Evolutionary conservation across 805 yeast species (phyloP), one percentile per base, ranked within the genome.

Genomic region (Priceomyces carsonii): DNA sequence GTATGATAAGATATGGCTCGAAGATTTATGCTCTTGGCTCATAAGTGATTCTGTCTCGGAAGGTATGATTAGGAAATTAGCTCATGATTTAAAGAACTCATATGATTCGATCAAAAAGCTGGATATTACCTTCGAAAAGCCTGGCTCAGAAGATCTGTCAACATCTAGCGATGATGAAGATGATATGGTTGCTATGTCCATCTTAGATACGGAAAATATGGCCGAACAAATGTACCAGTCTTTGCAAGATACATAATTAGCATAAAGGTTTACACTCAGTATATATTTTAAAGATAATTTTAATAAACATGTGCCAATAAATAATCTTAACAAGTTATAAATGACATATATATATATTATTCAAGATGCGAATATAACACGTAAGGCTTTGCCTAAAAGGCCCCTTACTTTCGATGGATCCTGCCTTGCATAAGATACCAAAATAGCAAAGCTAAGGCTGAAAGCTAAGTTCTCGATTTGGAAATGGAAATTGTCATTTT

Each of bases 11-110:
- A 71, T 89, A 0, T 71, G 86, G 68, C 46, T 88, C 4, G 88
- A 85, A 48, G 96, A 90, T 55, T 65, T 87, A 43, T 72, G 85
- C 38, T 66, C 82, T 10, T 90, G 95, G 95, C 55, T 84, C 12
- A 66, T 84, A 15, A 62, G 74, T 38, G 80, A 77, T 34, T 70
- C 69, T 27, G 79, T 86, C 25, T 69, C 70, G 42, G 90, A 83
- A 44, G 66, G 59, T 24, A 71, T 75, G 16, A 51, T 88, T 17
- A 66, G 86, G 37, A 71, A 75, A 27, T 58, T 88, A 16, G 86
- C 91, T 1, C 80, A 78, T 36, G 93, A 85, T 44, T 51, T 85
- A 29, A 66, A 65, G 30, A 73, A 64, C 36, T 76, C 69, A 31
- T 46, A 68, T 6, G 61, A 51, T 14, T 29, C 37, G 0, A 26